These are phyloP conservation scores for Neocatenulostroma microsporum DNA, from an alignment of 2,329 filamentous ascomycete genomes.

Conservation along the genomic window DNA sequence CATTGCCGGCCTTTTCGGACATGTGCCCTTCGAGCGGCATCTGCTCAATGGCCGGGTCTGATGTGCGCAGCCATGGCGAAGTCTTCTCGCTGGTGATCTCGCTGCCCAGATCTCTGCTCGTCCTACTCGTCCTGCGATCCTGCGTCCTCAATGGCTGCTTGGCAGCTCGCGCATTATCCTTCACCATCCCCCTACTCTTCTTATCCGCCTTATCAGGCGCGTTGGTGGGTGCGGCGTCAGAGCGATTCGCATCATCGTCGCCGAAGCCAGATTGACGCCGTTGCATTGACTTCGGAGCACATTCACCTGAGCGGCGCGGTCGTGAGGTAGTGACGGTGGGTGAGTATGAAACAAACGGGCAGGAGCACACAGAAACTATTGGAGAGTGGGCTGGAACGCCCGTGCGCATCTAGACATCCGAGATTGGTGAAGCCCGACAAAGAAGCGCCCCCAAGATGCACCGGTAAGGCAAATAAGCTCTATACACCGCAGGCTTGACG, in stretches of 20 bases:
- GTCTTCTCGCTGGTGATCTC: conserved; percentile 2
- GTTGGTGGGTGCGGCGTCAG: conserved; percentile 14
- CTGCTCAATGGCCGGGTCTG: conserved; percentile 17
- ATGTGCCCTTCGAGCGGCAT: conserved; percentile 9
- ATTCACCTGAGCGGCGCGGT: no score
- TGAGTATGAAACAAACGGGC: no score
- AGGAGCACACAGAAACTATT: conserved; percentile 10
- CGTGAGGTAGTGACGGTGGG: no score
- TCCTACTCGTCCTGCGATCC: conserved; percentile 17
- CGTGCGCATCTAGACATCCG: no score
- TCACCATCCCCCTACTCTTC: conserved; percentile 18
- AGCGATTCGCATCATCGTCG: conserved; percentile 34
- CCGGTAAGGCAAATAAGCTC: no score
- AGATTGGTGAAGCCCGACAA: no score
- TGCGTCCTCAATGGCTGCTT: conserved; percentile 14
- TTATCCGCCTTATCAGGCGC: conserved; percentile 11
- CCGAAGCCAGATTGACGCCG: conserved; percentile 33
- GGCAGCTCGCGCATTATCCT: conserved; percentile 12
- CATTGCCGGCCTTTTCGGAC: conserved; percentile 12
- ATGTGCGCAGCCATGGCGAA: conserved; percentile 13
- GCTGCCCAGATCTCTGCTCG: conserved; percentile 9
- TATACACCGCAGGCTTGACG: no score
- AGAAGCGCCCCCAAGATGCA: no score
- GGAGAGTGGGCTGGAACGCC: conserved; percentile 4
- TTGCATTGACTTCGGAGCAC: no score